These are phyloP conservation scores for Paramecium biaurelia DNA, from an alignment of 73 alveolate genomes.

Conservation along the genomic window DNA sequence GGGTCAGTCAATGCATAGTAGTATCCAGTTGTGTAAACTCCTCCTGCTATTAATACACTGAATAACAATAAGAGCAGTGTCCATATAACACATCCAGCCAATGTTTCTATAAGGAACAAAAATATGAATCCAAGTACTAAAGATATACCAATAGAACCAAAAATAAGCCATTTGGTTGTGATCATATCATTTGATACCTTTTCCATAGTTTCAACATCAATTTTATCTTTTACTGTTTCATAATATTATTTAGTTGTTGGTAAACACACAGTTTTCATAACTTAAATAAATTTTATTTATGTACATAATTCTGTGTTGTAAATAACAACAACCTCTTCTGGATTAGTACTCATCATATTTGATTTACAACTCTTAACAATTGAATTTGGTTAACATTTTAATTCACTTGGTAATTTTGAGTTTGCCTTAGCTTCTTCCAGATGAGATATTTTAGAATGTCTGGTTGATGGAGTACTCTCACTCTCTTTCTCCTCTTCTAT, in stretches of 20 bases:
- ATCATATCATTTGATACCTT: conserved; percentile 48
- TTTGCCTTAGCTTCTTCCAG: not conserved
- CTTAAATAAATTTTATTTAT: not conserved
- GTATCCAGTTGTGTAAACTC: not conserved
- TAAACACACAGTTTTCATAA: conserved; percentile 43
- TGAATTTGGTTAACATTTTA: not conserved
- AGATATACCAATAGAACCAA: not conserved
- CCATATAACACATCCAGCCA: conserved; percentile 33
- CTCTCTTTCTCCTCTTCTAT: not conserved
- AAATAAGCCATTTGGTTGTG: conserved; percentile 22
- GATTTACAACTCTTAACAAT: conserved; percentile 16
- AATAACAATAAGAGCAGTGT: not conserved
- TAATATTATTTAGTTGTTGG: conserved; percentile 21
- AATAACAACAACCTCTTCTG: not conserved
- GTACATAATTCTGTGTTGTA: conserved; percentile 44
- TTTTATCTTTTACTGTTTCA: not conserved
- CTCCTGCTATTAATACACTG: not conserved
- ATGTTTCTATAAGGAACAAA: not conserved
- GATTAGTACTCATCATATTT: not conserved
- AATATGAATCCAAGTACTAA: conserved; percentile 12
- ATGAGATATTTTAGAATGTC: not conserved
- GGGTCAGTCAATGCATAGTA: conserved; percentile 39
- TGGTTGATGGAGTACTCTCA: not conserved
- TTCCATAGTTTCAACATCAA: conserved; percentile 41
- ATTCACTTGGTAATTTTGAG: conserved; percentile 11